Conservation (phyloP, 2,329 filamentous ascomycete species). For the Ophiognomonia clavigignenti-juglandacearum region DNA sequence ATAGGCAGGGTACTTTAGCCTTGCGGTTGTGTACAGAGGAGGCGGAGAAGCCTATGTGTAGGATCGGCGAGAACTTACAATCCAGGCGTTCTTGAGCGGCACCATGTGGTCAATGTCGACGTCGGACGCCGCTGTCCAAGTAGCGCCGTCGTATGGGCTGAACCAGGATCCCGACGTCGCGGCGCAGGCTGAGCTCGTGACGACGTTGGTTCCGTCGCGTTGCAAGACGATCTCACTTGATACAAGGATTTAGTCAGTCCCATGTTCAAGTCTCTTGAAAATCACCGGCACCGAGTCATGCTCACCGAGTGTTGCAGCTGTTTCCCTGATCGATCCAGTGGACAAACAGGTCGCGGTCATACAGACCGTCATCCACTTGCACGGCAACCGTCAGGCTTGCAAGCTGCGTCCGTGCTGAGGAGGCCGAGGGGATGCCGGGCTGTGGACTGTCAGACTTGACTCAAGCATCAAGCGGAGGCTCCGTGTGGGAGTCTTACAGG, state of each 20-base stretch:
- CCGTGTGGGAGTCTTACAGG: too few species aligned
- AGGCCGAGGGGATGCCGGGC: constrained; percentile 58
- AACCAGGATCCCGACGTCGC: constrained; percentile 64
- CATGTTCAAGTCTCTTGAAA: too few species aligned
- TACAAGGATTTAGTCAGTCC: too few species aligned
- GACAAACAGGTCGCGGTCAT: constrained; percentile 64
- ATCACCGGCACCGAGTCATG: too few species aligned
- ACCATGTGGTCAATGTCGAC: constrained; percentile 83
- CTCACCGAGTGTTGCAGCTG: constrained; percentile 61
- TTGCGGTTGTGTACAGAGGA: constrained; percentile 11
- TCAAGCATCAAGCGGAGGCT: too few species aligned
- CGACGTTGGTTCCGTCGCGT: constrained; percentile 65
- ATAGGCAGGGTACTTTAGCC: background rate
- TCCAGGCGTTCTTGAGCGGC: constrained; percentile 76
- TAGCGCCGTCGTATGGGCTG: constrained; percentile 69
- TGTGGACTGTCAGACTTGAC: too few species aligned
- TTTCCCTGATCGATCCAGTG: constrained; percentile 65
- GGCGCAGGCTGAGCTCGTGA: constrained; percentile 53
- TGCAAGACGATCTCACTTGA: constrained; percentile 63
- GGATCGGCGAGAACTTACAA: too few species aligned
- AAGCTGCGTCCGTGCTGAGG: constrained; percentile 54
- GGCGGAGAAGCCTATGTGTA: background rate
- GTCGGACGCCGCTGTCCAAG: constrained; percentile 63
- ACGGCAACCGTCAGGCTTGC: constrained; percentile 52
- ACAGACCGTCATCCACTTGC: constrained; percentile 49